Base-by-base conservation (phyloP, 2,329 filamentous ascomycete genomes). In the Stachybotrys elegans region DNA sequence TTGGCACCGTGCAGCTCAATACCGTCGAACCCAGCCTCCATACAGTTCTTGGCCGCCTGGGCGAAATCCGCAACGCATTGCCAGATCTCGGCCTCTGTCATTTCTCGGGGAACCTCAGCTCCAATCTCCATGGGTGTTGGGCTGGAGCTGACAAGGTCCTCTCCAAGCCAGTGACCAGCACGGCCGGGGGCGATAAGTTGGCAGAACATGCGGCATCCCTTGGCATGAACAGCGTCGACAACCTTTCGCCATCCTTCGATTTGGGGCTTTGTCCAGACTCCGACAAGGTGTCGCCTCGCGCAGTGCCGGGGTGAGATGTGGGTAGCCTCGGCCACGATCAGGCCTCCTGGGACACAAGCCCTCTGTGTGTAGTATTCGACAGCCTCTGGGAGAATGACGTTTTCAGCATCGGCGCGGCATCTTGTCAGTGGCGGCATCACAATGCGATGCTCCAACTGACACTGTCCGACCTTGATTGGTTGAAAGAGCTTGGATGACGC, bases 131-230 rank as follows among this genome's bases (percentile, higher is more conserved):
- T n/a, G n/a, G n/a, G n/a, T n/a, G n/a, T n/a, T n/a, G n/a, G n/a
- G n/a, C n/a, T n/a, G 11, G 29, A 32, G 12, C 29, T 32, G 29
- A n/a, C 14, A 5, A 32, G 11, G 29, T 13, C 14, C 14, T 32
- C 14, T 5, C 29, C 29, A 6, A 20, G 43, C 1, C 52, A 48
- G 11, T 51, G 22, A 0, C 47, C 48, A 2, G 72, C 70, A 2
- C 84, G 73, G 7, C 84, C 83, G 0, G 81, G 63, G 2, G 76
- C 75, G 79, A 81, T 86, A 0, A 88, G 66, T 56, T 88, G 84
- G 22, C 74, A 65, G 61, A 73, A 86, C 47, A 86, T 80, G 53
- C 71, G 78, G 16, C 70, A 73, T 5, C 76, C 76, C 53, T 82
- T 82, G 17, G 67, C 67, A 57, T 88, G 84, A 1, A 87, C 79